Conservation (phyloP, 306 rosid species). For the Glycyrrhiza uralensis region DNA sequence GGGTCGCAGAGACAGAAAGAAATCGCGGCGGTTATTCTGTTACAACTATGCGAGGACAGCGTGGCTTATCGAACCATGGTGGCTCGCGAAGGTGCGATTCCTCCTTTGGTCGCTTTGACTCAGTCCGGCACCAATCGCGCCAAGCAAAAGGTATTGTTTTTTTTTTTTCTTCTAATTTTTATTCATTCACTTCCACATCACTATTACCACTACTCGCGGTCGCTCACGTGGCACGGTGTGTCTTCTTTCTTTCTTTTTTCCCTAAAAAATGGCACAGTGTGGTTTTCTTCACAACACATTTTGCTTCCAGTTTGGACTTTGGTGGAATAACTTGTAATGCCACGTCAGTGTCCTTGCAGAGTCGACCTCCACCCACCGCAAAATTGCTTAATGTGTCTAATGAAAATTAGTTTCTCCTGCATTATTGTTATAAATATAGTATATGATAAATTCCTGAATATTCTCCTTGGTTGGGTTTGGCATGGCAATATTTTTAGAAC, state of each 20-base stretch:
- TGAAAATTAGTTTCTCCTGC: background rate
- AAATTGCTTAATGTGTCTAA: slow-evolving; percentile 11
- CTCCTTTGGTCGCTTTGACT: slow-evolving; percentile 83
- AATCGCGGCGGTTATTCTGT: slow-evolving; percentile 64
- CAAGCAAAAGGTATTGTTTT: slow-evolving; percentile 71
- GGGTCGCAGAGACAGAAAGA: slow-evolving; percentile 91
- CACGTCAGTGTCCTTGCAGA: slow-evolving; percentile 19
- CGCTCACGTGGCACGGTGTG: slow-evolving; percentile 41
- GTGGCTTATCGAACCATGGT: slow-evolving; percentile 64
- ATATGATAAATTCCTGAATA: background rate
- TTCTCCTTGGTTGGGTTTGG: slow-evolving; percentile 7
- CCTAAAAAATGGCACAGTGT: too few species aligned
- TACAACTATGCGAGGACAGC: slow-evolving; percentile 80
- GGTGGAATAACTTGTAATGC: slow-evolving; percentile 13
- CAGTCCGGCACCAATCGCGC: slow-evolving; percentile 96
- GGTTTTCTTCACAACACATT: background rate
- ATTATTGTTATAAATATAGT: background rate
- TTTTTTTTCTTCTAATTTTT: background rate
- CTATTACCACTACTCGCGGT: slow-evolving; percentile 12
- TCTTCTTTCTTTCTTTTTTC: too few species aligned
- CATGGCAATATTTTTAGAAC: background rate
- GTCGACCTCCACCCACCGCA: slow-evolving; percentile 15
- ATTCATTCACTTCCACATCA: background rate
- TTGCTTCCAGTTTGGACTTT: background rate
- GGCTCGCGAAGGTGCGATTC: slow-evolving; percentile 96